These are phyloP conservation scores for Botryosphaeria dothidea DNA, from an alignment of 2,329 filamentous ascomycete species.

Conservation along the genomic window DNA sequence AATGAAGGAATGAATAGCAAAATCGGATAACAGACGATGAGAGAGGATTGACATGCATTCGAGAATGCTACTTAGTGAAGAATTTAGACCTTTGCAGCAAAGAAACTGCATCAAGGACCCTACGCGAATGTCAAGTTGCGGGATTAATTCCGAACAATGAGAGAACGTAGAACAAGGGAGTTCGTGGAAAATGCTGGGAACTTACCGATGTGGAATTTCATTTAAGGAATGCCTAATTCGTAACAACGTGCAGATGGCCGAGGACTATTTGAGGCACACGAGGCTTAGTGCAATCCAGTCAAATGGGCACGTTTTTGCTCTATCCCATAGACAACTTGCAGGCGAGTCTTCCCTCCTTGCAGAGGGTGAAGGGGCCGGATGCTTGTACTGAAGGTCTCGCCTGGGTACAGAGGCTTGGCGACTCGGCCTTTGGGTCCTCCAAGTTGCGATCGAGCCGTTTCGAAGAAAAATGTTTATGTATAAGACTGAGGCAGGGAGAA, in stretches of 20 bases:
- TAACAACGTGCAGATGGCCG: neutral
- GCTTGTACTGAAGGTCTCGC: no score
- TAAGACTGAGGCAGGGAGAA: no score
- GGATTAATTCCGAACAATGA: neutral
- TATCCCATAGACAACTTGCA: neutral
- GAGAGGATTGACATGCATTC: neutral
- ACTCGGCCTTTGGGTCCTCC: no score
- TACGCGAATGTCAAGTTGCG: neutral
- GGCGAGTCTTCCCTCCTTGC: neutral
- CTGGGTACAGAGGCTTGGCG: no score
- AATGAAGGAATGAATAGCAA: neutral
- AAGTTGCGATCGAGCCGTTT: no score
- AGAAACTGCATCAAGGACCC: neutral
- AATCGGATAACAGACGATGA: neutral
- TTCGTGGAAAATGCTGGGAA: neutral
- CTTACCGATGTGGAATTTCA: constrained; percentile 1
- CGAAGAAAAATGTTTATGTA: no score
- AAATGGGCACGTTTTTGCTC: neutral
- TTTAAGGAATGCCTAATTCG: constrained; percentile 2
- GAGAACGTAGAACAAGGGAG: neutral
- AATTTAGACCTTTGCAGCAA: neutral
- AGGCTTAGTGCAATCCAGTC: neutral
- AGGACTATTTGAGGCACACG: neutral
- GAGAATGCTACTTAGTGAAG: neutral
- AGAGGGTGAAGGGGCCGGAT: neutral